Base-by-base conservation (phyloP, 805 yeast genomes). In the Candida ortonii region DNA sequence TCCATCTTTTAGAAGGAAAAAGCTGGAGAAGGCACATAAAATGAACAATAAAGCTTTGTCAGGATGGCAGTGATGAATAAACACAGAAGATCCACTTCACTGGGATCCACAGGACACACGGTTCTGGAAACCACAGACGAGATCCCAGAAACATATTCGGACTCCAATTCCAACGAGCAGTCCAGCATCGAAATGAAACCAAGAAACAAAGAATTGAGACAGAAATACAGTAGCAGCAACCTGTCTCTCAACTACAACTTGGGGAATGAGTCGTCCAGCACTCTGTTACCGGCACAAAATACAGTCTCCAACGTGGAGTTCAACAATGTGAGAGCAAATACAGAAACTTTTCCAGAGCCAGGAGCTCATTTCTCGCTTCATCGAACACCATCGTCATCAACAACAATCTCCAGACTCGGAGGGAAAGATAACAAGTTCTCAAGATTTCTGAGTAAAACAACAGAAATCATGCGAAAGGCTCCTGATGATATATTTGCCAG, bases 231-330 rank as follows among this genome's bases (percentile, higher is more conserved):
- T 33, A 41, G 27, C 25, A 34, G 39, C 28, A 34, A 31, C 6
- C 32, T 38, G 29, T 30, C 17, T 15, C 26, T 5, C 25, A 28
- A 35, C 15, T 43, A 47, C 30, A 24, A 28, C 7, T 27, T 41
- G 30, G 30, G 23, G 8, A 51, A 53, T 26, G 29, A 24, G 6
- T 43, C 52, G 4, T 36, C 49, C 7, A 33, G 41, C 14, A 39
- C 53, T 2, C 29, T 48, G 4, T 20, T 47, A 9, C 48, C 53
- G 3, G 26, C 43, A 37, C 42, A 52, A 43, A 38, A 50, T 39
- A 38, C 53, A 5, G 49, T 47, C 14, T 42, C 58, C 11, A 54
- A 50, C 33, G 64, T 60, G n/a, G 65, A 59, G 34, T 60, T 60
- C 42, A 59, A 49, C 30, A 60, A 60, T 36, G 55, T 59, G 5